These are phyloP conservation scores for Rhodotorula sp. DNA, from an alignment of 1,284 basidiomycete genomes.

Conservation along the genomic window DNA sequence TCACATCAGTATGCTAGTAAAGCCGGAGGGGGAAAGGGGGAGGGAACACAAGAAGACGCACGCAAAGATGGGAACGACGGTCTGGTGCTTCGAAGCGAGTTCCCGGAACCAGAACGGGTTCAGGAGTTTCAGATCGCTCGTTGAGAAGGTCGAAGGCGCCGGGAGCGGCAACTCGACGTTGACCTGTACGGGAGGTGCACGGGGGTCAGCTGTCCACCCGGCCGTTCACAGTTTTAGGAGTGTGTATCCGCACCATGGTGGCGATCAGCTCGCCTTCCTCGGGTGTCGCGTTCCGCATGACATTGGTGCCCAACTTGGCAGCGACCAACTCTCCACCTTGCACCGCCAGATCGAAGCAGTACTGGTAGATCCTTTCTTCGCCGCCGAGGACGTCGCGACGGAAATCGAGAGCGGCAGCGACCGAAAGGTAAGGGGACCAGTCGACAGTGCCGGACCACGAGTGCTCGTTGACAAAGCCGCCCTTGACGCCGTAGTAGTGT, in stretches of 20 bases:
- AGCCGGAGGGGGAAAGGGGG: neutral
- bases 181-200: constrained; percentile 19
- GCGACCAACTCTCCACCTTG: constrained; percentile 38
- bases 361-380: constrained; percentile 38
- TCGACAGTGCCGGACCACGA: constrained; percentile 32
- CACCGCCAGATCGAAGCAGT: constrained; percentile 38
- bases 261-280: constrained; percentile 37
- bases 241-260: constrained; percentile 38
- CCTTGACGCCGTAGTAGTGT: constrained; percentile 13
- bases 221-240: too few relatives aligned
- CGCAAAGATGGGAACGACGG: constrained; percentile 24
- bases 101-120: constrained; percentile 17
- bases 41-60: neutral
- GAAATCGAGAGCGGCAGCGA: constrained; percentile 38
- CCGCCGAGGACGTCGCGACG: constrained; percentile 38
- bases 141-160: constrained; percentile 3
- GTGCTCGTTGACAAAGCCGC: constrained; percentile 13
- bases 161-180: constrained; percentile 38
- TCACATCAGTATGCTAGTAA: too few relatives aligned
- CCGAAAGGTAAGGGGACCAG: constrained; percentile 20
- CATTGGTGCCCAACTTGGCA: constrained; percentile 29
- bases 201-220: too few relatives aligned
- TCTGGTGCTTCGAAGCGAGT: constrained; percentile 26
- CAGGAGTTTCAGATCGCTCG: constrained; percentile 5
- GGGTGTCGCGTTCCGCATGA: constrained; percentile 35